Conservation (phyloP, 306 rosid species). For the Prunus mongolica region DNA sequence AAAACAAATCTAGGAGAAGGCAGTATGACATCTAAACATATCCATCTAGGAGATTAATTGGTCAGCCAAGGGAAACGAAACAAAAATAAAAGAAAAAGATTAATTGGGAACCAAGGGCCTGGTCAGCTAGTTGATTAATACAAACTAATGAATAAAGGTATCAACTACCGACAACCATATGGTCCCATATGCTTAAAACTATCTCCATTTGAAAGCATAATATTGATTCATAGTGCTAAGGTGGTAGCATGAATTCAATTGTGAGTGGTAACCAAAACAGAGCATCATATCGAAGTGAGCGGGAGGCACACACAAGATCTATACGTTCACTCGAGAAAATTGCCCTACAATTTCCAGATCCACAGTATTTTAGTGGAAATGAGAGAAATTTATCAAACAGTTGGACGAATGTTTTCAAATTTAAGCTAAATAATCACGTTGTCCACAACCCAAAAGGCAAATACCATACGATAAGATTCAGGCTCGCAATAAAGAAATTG, state of each 20-base stretch:
- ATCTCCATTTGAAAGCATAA: background rate
- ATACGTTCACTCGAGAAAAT: background rate
- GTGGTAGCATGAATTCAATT: background rate
- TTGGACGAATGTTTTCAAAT: background rate
- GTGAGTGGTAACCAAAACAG: background rate
- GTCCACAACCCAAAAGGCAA: background rate
- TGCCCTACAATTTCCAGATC: constrained; percentile 30
- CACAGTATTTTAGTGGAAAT: background rate
- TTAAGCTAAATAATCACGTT: background rate
- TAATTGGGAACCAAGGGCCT: background rate
- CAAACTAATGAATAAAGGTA: background rate
- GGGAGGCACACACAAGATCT: background rate
- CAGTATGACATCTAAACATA: background rate
- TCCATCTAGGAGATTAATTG: background rate
- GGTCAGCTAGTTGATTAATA: background rate
- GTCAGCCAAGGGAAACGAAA: background rate
- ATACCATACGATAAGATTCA: constrained; percentile 13
- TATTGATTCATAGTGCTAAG: background rate
- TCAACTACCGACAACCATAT: background rate
- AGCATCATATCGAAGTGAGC: background rate
- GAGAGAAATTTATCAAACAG: constrained; percentile 5
- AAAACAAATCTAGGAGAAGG: background rate
- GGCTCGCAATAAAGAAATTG: constrained; percentile 1
- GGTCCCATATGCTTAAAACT: background rate
- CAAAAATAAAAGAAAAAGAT: background rate